Evolutionary conservation across 306 rosid genomes (phyloP), one percentile per base, ranked within the genome.

Genomic region (Clitoria ternatea): DNA sequence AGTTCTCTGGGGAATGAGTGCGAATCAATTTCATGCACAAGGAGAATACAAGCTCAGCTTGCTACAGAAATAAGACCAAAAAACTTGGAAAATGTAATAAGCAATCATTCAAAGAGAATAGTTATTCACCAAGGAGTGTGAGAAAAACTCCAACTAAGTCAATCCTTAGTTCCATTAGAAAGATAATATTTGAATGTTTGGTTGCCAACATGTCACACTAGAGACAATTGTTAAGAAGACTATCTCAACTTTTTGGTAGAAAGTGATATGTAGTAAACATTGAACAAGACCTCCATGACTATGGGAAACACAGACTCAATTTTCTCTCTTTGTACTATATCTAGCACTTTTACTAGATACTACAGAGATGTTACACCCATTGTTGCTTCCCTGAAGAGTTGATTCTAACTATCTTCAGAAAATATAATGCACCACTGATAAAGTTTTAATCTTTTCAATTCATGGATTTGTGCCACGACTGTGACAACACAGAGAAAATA

Each of bases 1-100:
- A 45, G 83, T 83, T 77, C 91, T 88, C 97, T 88, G 70, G 48
- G 72, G 11, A 69, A 29, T 67, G 39, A 74, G 69, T 59, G 55
- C 39, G 62, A 82, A 74, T n/a, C 19, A 13, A 77, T 44, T 35
- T 67, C 42, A 74, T 66, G 33, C 74, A 52, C 23, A 53, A 73
- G 48, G 44, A 61, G 43, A 78, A 39, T 20, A 44, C 50, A 33
- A 20, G 14, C 66, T 42, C 70, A 69, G 20, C 54, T 60, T 59
- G 74, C 43, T 12, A 13, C 26, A 50, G 22, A 65, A 63, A 74
- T 23, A 72, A 44, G 40, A 69, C 43, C 24, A 81, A 33, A 72
- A 57, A 61, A 75, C 43, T 27, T 36, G 26, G 54, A 66, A 40
- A 40, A 62, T 47, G 60, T 12, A 67, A 59, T 18, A 36, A 72